Evolutionary conservation across 192 early-diverging fungal genomes (phyloP).

Genomic region (Gamsiella multidivaricata): DNA sequence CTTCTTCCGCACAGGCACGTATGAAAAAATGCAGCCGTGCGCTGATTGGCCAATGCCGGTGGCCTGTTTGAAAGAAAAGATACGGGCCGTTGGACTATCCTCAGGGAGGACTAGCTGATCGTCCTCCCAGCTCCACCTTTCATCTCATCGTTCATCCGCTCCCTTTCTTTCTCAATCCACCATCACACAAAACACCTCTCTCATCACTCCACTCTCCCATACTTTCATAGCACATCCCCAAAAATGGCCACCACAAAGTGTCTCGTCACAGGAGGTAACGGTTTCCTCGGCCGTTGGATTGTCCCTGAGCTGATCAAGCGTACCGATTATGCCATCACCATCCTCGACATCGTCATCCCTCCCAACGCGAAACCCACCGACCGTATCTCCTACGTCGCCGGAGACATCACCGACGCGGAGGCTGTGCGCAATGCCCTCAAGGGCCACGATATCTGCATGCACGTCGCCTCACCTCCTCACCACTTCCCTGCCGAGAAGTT

Average conservation of each 20-base stretch:
- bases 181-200: background rate
- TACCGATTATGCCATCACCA: conserved; percentile 68
- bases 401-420: conserved; percentile 61
- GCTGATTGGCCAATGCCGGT: conserved; percentile 15
- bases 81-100: no score
- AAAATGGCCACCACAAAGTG: conserved; percentile 56
- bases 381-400: conserved; percentile 58
- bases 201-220: background rate
- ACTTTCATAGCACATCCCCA: background rate
- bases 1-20: background rate
- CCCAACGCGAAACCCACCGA: conserved; percentile 57
- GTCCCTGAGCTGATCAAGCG: conserved; percentile 76
- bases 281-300: conserved; percentile 87
- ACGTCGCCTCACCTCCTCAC: conserved; percentile 91
- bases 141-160: no score
- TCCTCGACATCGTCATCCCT: conserved; percentile 82
- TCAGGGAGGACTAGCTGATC: no score
- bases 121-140: no score
- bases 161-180: background rate
- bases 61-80: conserved; percentile 44
- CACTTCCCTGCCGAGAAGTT: conserved; percentile 74
- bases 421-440: conserved; percentile 73
- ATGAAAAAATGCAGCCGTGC: background rate
- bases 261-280: conserved; percentile 88
- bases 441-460: conserved; percentile 80